Base-by-base conservation (phyloP, 306 rosid genomes). In the Hippophae gyantsensis region DNA sequence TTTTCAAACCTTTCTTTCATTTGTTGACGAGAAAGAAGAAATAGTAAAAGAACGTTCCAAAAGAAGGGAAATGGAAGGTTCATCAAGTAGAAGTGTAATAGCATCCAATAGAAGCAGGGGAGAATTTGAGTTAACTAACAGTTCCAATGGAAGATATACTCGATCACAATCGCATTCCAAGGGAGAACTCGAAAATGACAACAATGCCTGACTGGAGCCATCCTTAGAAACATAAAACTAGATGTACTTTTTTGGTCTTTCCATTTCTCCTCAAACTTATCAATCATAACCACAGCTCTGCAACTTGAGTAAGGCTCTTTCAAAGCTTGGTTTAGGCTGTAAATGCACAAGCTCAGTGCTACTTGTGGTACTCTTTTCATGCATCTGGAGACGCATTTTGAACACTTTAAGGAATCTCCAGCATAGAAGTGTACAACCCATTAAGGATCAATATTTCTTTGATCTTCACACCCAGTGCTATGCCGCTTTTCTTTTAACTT, bases 21-120 rank as follows among this genome's bases (percentile, higher is more conserved):
- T 93, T 65, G 87, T 10, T 0, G 95, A 89, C 27, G 81, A 84
- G 65, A 93, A 84, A 64, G 94, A 84, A 65, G 84, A 79, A 25
- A 84, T 73, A 0, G 48, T 74, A 11, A 79, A 67, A 66, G 58
- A 54, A 60, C 78, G 81, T 32, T 80, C 79, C 48, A 82, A 82
- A 81, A 76, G 82, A 68, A 75, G 78, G 73, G 76, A 70, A 69
- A 69, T 75, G 79, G 95, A 84, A 70, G 79, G 57, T 64, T 54
- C 59, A 61, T 87, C 96, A 3, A 60, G 69, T 32, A 57, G 81
- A 69, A 48, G 78, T 46, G 48, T 23, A 32, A 32, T 32, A 4
- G 5, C 38, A 32, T 32, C 38, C 3, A 32, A 32, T 32, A 32
- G 38, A 32, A 32, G 5, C 6, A 63, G 54, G 48, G 81, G 51